A percentile compares a stretch with the other conserved stretches of the same genome.
Conservation (phyloP, 768 basidiomycete species). For the Floccularia luteovirens region DNA sequence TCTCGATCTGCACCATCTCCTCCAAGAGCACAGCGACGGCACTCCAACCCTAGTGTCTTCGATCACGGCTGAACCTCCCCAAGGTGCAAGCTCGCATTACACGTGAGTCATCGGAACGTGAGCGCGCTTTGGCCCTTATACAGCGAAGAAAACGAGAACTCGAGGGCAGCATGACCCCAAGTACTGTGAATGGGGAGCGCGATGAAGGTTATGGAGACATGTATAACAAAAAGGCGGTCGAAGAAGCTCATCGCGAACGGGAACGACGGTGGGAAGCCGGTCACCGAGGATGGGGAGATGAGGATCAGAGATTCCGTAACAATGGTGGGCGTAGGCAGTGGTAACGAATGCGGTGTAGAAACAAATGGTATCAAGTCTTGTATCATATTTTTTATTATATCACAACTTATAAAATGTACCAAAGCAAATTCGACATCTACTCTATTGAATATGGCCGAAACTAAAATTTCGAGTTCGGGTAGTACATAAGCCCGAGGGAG, state of each 20-base stretch:
- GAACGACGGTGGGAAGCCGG: slow-evolving; percentile 12
- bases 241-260: slow-evolving; percentile 55
- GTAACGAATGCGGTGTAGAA: no score
- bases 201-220: slow-evolving; percentile 55
- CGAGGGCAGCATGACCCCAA: slow-evolving; percentile 62
- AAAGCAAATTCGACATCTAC: no score
- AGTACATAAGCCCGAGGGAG: no score
- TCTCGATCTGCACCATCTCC: slow-evolving; percentile 22
- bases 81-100: slow-evolving; percentile 51
- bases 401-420: no score
- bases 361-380: no score
- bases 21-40: slow-evolving; percentile 10
- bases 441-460: no score
- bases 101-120: slow-evolving; percentile 72
- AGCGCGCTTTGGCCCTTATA: slow-evolving; percentile 68
- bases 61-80: slow-evolving; percentile 19
- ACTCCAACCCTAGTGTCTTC: slow-evolving; percentile 11
- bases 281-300: neutral
- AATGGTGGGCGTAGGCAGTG: neutral
- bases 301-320: neutral
- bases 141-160: slow-evolving; percentile 57
- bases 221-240: slow-evolving; percentile 63
- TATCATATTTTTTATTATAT: no score
- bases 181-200: slow-evolving; percentile 48
- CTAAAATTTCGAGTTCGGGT: no score